Evolutionary conservation across 192 early-diverging fungal species (phyloP).

Genomic region (Tieghemiomyces parasiticus): DNA sequence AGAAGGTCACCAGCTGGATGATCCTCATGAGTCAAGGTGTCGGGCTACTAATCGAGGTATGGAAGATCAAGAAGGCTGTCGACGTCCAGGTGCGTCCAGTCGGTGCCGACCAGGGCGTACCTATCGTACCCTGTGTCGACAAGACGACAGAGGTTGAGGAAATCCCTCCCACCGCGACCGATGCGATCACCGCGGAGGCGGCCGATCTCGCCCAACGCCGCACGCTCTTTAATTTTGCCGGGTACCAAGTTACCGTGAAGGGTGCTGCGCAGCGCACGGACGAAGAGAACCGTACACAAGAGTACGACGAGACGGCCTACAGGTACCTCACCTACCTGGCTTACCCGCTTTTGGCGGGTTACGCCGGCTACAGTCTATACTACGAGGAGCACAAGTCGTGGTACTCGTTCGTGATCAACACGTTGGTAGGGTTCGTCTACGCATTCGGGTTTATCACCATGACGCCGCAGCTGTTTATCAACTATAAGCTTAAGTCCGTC

Average conservation of each 20-base stretch:
- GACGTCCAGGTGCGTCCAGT: constrained; percentile 37
- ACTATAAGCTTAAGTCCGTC: constrained; percentile 71
- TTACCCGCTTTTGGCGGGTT: constrained; percentile 60
- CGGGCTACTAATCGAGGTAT: constrained; percentile 70
- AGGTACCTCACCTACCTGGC: constrained; percentile 63
- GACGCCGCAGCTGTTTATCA: constrained; percentile 84
- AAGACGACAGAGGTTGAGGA: too few relatives aligned
- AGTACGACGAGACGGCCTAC: constrained; percentile 67
- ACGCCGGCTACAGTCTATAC: constrained; percentile 64
- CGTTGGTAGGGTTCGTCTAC: constrained; percentile 83
- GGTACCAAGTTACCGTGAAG: constrained; percentile 9
- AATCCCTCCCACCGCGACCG: neutral
- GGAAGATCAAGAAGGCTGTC: constrained; percentile 83
- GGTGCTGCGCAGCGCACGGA: constrained; percentile 23
- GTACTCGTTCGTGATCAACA: constrained; percentile 76
- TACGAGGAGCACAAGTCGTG: constrained; percentile 84
- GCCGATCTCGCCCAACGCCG: neutral
- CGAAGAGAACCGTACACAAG: constrained; percentile 35
- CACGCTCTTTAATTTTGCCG: neutral
- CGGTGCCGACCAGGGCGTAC: too few relatives aligned
- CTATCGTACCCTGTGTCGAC: too few relatives aligned
- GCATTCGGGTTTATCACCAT: constrained; percentile 71
- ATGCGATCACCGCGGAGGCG: neutral
- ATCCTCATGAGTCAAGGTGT: constrained; percentile 69
- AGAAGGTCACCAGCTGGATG: constrained; percentile 64